These are phyloP conservation scores for Phytophthora crassamura DNA, from an alignment of 352 stramenopile genomes.

Conservation along the genomic window DNA sequence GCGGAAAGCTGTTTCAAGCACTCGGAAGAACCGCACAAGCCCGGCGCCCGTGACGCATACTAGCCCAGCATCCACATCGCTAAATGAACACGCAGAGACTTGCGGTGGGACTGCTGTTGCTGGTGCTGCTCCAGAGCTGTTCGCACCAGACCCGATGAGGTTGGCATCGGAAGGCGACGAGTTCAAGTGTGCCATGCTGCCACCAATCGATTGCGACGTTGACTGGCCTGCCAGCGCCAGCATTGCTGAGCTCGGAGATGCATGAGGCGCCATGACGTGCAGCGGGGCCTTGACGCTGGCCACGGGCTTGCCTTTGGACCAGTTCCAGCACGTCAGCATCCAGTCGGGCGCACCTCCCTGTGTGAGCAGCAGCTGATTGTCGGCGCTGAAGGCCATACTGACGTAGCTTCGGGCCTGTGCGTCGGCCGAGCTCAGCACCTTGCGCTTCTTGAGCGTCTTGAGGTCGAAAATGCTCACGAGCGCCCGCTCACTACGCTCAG, in stretches of 20 bases:
- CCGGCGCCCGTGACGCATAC: constrained; percentile 85
- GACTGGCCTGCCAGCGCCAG: constrained; percentile 38
- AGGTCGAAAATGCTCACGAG: constrained; percentile 90
- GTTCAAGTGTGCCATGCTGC: constrained; percentile 33
- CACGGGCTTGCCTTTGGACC: constrained; percentile 91
- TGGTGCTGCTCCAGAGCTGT: constrained; percentile 4
- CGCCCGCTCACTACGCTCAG: constrained; percentile 73
- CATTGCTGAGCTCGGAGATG: constrained; percentile 57
- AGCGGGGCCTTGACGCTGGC: constrained; percentile 78
- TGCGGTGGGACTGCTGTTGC: constrained; percentile 19
- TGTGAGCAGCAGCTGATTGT: constrained; percentile 92
- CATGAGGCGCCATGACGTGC: constrained; percentile 53
- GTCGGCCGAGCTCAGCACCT: constrained; percentile 83
- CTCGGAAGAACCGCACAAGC: constrained; percentile 90
- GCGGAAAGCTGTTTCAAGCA: constrained; percentile 89
- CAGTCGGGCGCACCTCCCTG: constrained; percentile 87
- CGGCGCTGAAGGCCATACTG: constrained; percentile 89
- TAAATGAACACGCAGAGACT: constrained; percentile 88
- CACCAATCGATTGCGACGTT: constrained; percentile 26
- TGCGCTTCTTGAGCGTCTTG: constrained; percentile 91
- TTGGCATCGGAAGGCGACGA: constrained; percentile 35
- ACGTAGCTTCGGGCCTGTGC: constrained; percentile 71
- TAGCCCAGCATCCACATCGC: constrained; percentile 88
- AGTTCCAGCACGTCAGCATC: constrained; percentile 93
- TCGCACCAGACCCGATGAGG: constrained; percentile 21